Base-by-base conservation (phyloP, 2,329 filamentous ascomycete genomes). In the Aspergillus amoenus region DNA sequence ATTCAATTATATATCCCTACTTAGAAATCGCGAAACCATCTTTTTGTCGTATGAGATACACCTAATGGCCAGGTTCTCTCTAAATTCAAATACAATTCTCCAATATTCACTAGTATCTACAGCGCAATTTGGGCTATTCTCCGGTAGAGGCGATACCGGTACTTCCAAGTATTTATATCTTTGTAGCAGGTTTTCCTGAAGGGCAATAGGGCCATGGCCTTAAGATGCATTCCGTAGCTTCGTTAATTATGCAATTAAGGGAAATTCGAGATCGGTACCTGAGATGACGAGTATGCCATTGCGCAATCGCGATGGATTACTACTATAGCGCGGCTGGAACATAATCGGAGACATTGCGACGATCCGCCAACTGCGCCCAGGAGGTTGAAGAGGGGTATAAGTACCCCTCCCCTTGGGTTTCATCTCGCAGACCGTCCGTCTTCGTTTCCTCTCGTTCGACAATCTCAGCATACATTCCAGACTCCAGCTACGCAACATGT, bases 401-500 rank as follows among this genome's bases (percentile, higher is more conserved):
- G 43, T 12, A 15, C n/a, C 24, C 24, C 34, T 32, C 22, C 37
- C 39, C 47, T 22, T 50, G 40, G 18, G 15, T 17, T 34, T n/a
- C 15, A 24, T 47, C 5, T 21, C 15, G 21, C 17, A 15, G n/a
- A 9, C 15, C 30, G 13, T 18, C 5, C 24, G 5, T 40, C 40
- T 45, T 18, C 18, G 9, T 24, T 24, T 30, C 9, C 13, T 40
- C 41, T 30, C 30, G 5, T 11, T 22, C 37, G 13, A 30, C 9
- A 30, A 39, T n/a, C 15, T 41, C 15, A 30, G 9, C 47, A 27
- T 50, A 41, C 34, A 30, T 7, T 32, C 5, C 13, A 15, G 17
- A 22, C 40, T 9, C 12, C 11, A 49, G n/a, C 18, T 24, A 12
- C 18, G 32, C 39, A 27, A 27, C 17, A 74, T 75, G 71, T 69